These are phyloP conservation scores for Setaria italica DNA, from an alignment of 202 grass and related monocot species.

Conservation along the genomic window DNA sequence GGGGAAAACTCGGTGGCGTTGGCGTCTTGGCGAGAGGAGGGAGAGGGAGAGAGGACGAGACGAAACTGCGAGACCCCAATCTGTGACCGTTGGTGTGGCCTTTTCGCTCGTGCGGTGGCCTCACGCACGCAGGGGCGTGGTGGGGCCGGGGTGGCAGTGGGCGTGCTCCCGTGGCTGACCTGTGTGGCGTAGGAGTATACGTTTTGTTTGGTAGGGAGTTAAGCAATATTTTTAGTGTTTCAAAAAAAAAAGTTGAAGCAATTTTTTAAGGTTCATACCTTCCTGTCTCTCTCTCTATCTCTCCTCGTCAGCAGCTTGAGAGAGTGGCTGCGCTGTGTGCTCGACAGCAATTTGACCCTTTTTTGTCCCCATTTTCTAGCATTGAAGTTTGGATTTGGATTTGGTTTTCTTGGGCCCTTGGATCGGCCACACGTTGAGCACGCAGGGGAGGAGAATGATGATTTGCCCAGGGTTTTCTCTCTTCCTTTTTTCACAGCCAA, in stretches of 20 bases:
- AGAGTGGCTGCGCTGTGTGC: conserved; percentile 2
- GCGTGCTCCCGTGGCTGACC: too few species aligned
- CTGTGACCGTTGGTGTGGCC: conserved; percentile 80
- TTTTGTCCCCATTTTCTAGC: background rate
- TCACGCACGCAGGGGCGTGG: background rate
- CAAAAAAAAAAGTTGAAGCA: too few species aligned
- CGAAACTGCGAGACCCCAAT: conserved; percentile 38
- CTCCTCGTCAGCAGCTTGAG: conserved; percentile 41
- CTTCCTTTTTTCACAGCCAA: background rate
- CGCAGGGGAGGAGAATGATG: background rate
- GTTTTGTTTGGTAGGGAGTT: conserved; percentile 15
- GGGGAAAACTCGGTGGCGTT: background rate
- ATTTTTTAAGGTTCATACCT: background rate
- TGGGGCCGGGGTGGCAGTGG: conserved; percentile 18
- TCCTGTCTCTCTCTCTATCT: background rate
- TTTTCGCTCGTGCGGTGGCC: conserved; percentile 51
- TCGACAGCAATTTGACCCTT: background rate
- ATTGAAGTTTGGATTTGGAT: background rate
- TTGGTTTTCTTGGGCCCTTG: background rate
- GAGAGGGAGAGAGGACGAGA: conserved; percentile 5
- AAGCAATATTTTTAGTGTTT: background rate
- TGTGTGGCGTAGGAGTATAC: background rate
- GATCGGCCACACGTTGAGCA: conserved; percentile 16
- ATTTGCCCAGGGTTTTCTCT: background rate
- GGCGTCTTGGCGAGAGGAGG: background rate